phyloP scores from a whole-genome alignment of 148 eudicot species.

The Arbutus unedo region DNA sequence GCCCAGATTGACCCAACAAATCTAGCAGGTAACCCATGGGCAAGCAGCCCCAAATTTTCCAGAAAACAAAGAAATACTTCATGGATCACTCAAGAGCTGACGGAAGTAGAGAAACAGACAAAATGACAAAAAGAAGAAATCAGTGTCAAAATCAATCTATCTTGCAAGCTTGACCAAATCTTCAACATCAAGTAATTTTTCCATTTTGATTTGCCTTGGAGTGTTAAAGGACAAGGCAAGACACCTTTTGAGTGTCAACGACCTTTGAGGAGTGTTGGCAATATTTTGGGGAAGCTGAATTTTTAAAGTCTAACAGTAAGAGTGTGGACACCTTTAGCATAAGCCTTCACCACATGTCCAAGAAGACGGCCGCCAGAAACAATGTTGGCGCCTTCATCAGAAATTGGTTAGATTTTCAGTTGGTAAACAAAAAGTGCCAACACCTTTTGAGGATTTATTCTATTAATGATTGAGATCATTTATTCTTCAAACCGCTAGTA shows the following conservation, averaged over 20 bases:
- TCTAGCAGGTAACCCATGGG: background rate
- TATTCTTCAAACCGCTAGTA: background rate
- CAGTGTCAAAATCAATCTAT: background rate
- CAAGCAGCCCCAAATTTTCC: background rate
- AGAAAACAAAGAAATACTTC: background rate
- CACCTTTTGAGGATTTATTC: background rate
- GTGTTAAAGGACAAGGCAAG: background rate
- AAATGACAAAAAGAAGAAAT: background rate
- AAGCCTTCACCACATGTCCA: background rate
- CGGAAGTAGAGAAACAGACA: background rate
- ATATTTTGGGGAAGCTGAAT: background rate
- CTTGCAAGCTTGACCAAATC: background rate
- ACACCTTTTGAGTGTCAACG: background rate
- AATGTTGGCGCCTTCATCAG: background rate
- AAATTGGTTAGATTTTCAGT: background rate
- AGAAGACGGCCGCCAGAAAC: background rate
- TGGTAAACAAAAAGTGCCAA: background rate
- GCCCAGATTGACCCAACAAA: background rate
- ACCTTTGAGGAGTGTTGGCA: background rate
- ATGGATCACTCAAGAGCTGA: background rate
- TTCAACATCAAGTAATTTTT: background rate
- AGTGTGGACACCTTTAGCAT: background rate
- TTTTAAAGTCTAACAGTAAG: background rate
- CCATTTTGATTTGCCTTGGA: background rate
- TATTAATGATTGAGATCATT: background rate